Evolutionary conservation across 2,329 filamentous ascomycete species (phyloP), one percentile per base, ranked within the genome.

Genomic region (Hirsutella minnesotensis): DNA sequence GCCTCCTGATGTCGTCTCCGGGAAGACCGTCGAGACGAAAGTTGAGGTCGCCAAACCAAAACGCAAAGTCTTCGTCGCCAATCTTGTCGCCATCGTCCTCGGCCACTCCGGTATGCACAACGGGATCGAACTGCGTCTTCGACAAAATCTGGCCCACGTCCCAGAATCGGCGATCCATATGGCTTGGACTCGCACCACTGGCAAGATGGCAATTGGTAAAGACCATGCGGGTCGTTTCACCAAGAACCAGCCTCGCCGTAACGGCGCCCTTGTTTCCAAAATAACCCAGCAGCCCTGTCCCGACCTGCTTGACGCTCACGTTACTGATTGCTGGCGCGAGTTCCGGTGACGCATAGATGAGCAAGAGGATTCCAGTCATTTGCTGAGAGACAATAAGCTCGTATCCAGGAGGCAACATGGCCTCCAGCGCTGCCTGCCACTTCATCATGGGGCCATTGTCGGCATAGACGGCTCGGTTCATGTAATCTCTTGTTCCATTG

Each of bases 11-110:
- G 58, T 98, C 92, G 31, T 92, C 84, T 1, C 88, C 89, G 0
- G 90, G 86, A 39, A 96, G 75, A 37, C 83, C 86, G 40, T 94
- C 86, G 1, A 98, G 72, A 27, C 92, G 79, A 57, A 95, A 98
- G 59, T 98, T 98, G 35, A 98, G 70, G 60, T 98, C 92, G 7
- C 92, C 92, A 55, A 95, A 86, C 87, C 90, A 96, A 56, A 98
- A 95, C 0, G 81, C 79, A 63, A 95, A 88, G 56, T 98, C 92
- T 50, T 94, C 90, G 33, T 94, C 85, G 1, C 86, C 89, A 49
- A 98, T 81, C 30, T 69, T 75, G 41, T 84, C 79, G 1, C 72
- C 66, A 19, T 81, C 77, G n/a, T 81, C 78, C 31, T 79, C 70
- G 2, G 75, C 66, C 5, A 83, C 77, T 9, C 84, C 80, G 0